Conservation (phyloP, 2,329 filamentous ascomycete species). For the Epicoccum sorghinum region DNA sequence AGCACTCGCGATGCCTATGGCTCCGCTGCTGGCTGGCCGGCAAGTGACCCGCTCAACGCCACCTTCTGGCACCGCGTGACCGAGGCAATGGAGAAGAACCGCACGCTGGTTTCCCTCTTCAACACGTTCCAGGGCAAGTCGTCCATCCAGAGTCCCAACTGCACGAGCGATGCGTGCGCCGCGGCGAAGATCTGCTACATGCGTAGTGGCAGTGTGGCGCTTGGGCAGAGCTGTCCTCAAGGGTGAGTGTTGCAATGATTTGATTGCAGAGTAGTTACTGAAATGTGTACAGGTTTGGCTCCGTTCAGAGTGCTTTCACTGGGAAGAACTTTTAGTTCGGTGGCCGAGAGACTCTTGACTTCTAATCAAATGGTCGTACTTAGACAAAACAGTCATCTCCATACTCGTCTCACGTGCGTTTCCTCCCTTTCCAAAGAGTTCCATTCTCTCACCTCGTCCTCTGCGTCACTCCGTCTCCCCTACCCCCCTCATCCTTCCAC, state of each 20-base stretch:
- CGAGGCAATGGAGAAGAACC: conserved; percentile 4
- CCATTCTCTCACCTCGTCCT: too few species aligned
- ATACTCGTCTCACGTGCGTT: too few species aligned
- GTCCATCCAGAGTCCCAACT: not conserved
- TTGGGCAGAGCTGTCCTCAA: conserved; percentile 6
- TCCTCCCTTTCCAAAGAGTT: too few species aligned
- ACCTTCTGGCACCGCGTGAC: conserved; percentile 8
- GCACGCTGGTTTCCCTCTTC: conserved; percentile 1
- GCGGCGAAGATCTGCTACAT: conserved; percentile 6
- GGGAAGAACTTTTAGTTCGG: not conserved
- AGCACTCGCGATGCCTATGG: conserved; percentile 6
- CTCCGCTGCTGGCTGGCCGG: not conserved
- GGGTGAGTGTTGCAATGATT: not conserved
- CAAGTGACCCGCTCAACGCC: not conserved
- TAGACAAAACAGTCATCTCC: too few species aligned
- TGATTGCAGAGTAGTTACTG: not conserved
- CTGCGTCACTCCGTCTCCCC: too few species aligned
- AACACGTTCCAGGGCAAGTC: conserved; percentile 5
- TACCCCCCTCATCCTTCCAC: too few species aligned
- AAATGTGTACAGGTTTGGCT: not conserved
- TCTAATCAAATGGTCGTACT: too few species aligned
- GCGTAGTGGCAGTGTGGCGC: conserved; percentile 5
- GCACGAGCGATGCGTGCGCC: conserved; percentile 5
- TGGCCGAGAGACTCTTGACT: too few species aligned
- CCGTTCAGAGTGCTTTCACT: conserved; percentile 2